phyloP scores from a whole-genome alignment of 2,329 filamentous ascomycete species.

The Pezicula rhizophila region DNA sequence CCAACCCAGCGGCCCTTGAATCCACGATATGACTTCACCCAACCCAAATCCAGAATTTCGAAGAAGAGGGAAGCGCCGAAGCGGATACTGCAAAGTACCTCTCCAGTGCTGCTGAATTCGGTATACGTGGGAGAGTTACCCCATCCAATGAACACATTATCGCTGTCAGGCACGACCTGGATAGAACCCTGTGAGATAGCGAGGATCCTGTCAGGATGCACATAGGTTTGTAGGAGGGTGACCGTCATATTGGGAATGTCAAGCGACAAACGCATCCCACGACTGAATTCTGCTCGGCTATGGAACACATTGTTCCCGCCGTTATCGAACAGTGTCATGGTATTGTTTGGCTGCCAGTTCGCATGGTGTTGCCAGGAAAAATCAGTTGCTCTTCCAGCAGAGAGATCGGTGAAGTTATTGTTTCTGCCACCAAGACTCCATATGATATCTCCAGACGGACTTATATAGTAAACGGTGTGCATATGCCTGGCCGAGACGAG shows the following conservation, averaged over 20 bases:
- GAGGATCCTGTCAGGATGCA: constrained; percentile 15
- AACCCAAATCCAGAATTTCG: constrained; percentile 14
- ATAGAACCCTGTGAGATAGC: constrained; percentile 12
- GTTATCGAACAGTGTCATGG: constrained; percentile 12
- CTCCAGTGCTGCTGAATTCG: constrained; percentile 18
- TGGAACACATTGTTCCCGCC: constrained; percentile 6
- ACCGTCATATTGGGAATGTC: constrained; percentile 12
- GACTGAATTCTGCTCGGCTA: constrained; percentile 1
- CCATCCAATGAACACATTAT: constrained; percentile 13
- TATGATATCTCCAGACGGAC: constrained; percentile 36
- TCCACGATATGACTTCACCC: constrained; percentile 29
- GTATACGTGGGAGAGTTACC: constrained; percentile 9
- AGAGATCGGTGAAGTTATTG: constrained; percentile 31
- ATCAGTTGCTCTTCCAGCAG: constrained; percentile 31
- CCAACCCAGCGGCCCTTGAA: constrained; percentile 30
- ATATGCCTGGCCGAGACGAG: constrained; percentile 39
- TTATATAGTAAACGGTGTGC: constrained; percentile 38
- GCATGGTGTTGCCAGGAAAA: constrained; percentile 45
- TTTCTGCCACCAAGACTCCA: constrained; percentile 40
- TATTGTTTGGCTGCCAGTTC: constrained; percentile 23
- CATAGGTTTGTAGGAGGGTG: constrained; percentile 2
- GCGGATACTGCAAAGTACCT: constrained; percentile 27
- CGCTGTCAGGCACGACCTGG: constrained; percentile 9
- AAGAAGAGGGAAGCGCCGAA: constrained; percentile 8
- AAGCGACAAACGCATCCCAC: constrained; percentile 8